Evolutionary conservation across 192 early-diverging fungal genomes (phyloP).

Genomic region (Allomyces javanicus): DNA sequence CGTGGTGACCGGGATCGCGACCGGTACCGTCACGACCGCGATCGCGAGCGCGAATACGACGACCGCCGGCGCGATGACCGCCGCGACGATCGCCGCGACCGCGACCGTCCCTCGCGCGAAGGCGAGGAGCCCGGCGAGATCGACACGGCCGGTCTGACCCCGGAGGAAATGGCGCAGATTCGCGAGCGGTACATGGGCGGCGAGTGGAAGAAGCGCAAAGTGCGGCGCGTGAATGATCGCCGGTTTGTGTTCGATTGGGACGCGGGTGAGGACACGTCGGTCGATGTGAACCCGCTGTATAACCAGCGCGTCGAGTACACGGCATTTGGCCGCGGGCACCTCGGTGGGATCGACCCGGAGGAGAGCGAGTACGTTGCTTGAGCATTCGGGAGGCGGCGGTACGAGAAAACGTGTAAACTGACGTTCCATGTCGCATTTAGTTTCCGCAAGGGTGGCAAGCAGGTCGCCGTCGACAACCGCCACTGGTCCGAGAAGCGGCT

Average conservation of each 20-base stretch:
- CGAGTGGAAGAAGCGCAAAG: constrained; percentile 49
- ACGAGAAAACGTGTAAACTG: not conserved
- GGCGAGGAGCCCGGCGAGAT: constrained; percentile 7
- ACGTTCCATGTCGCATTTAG: not conserved
- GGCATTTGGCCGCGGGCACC: constrained; percentile 72
- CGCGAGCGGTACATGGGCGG: constrained; percentile 70
- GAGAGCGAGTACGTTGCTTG: constrained; percentile 30
- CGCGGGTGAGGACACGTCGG: constrained; percentile 81
- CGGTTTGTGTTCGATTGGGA: constrained; percentile 99
- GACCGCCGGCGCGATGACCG: constrained; percentile 3
- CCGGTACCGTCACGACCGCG: constrained; percentile 1
- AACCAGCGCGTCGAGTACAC: constrained; percentile 41
- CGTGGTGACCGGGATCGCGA: not conserved
- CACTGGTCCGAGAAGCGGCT: constrained; percentile 90
- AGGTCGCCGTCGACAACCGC: constrained; percentile 55
- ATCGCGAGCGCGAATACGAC: constrained; percentile 9
- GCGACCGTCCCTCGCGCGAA: constrained; percentile 10
- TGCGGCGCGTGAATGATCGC: constrained; percentile 71
- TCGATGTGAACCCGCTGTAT: constrained; percentile 82
- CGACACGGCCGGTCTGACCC: not conserved
- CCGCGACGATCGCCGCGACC: constrained; percentile 6
- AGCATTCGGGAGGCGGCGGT: too few relatives aligned
- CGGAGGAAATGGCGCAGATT: not conserved
- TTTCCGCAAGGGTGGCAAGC: constrained; percentile 19
- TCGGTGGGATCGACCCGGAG: constrained; percentile 67